Base-by-base conservation (phyloP, 306 rosid species). In the Cicer arietinum region DNA sequence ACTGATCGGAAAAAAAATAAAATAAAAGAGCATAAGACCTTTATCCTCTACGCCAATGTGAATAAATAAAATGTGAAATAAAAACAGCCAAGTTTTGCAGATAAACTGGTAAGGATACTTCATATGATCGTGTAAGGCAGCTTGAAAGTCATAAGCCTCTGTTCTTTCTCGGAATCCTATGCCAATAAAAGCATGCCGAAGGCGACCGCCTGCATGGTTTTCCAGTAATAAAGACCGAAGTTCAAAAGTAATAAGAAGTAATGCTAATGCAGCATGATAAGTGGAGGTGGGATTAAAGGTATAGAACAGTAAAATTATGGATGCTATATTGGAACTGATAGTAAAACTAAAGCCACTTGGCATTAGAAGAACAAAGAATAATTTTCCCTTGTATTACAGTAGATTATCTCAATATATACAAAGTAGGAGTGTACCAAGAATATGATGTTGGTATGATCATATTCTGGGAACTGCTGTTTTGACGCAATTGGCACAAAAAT, bases 81-180 rank as follows among this genome's bases (percentile, higher is more conserved):
- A 48, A 86, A 43, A 59, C 35, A 40, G 16, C 58, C 54, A 50
- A 59, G 52, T 57, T 74, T 53, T 73, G 75, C 47, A 52, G 75
- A 20, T 30, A 77, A 69, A 73, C 17, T 60, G 56, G 63, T 25
- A 84, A 84, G 79, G 71, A 70, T 90, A 94, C 99, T 90, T 94
- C 90, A 94, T 88, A 83, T 94, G 97, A 71, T 94, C 97, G 73
- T 92, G 97, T 81, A 94, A 78, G 76, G 99, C 95, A 54, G 99
- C 99, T 87, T 94, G 97, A 81, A 94, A 94, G 79, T 94, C 97
- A 86, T 94, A 94, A 50, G 99, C 99, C 83, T 92, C 96, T 43
- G 96, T 89, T 82, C 99, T 88, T 85, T 91, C 99, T 72, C 97
- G 89, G 83, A 94, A 94, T 72, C 99, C 99, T 58, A 92, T 2